Percentiles rank a stretch among this genome's conserved stretches.
Evolutionary conservation across 192 early-diverging fungal genomes (phyloP).

Genomic region (Coemansia reversa): DNA sequence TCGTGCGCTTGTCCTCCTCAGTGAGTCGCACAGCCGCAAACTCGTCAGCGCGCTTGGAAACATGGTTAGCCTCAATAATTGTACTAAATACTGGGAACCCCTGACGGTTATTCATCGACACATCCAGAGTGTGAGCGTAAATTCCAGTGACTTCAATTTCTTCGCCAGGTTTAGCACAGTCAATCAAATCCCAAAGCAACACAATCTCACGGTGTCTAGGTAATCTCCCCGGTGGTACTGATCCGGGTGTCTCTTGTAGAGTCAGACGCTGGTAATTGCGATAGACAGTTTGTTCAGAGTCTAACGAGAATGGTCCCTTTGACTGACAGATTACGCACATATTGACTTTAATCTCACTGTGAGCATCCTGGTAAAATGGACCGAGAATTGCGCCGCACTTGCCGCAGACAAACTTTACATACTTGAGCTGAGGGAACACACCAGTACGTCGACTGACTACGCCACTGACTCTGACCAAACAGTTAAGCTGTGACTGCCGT

Average conservation of each 20-base stretch:
- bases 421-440: constrained; percentile 97
- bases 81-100: constrained; percentile 98
- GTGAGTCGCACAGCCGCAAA: constrained; percentile 85
- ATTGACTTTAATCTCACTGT: constrained; percentile 78
- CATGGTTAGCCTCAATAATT: constrained; percentile 95
- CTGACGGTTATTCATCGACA: constrained; percentile 79
- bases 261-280: constrained; percentile 97
- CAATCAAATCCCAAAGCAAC: constrained; percentile 93
- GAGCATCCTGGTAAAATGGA: constrained; percentile 91
- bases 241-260: constrained; percentile 93
- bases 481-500: constrained; percentile 89
- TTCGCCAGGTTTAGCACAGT: constrained; percentile 93
- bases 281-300: constrained; percentile 95
- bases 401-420: constrained; percentile 92
- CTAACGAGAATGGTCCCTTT: constrained; percentile 87
- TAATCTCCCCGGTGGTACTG: constrained; percentile 90
- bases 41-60: constrained; percentile 83
- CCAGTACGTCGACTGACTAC: constrained; percentile 91
- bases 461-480: constrained; percentile 84
- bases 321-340: constrained; percentile 87
- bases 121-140: constrained; percentile 95
- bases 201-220: constrained; percentile 94
- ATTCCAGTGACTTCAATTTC: constrained; percentile 94
- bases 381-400: constrained; percentile 91
- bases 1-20: constrained; percentile 83